Percentiles rank a stretch among this genome's conserved stretches.
phyloP scores from a whole-genome alignment of 352 stramenopile species.

The Phytophthora pini region DNA sequence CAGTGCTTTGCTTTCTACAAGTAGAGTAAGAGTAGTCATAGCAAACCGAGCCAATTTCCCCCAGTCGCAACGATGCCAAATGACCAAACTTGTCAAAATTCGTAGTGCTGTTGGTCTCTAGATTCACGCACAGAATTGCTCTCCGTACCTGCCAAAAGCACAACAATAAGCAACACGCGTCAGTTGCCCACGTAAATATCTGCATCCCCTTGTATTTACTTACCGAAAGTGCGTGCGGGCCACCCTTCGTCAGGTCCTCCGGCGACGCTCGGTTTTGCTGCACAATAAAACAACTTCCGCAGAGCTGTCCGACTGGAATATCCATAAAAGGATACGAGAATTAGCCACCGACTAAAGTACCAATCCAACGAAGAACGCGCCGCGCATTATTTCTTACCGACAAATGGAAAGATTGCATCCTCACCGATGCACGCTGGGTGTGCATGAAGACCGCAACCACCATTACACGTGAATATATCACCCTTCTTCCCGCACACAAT shows the following conservation, averaged over 20 bases:
- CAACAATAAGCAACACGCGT: constrained; percentile 2
- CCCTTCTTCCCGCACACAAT: constrained; percentile 60
- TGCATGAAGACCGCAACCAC: constrained; percentile 62
- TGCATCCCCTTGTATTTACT: constrained; percentile 3
- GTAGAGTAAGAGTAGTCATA: neutral
- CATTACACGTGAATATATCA: constrained; percentile 63
- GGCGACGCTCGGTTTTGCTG: constrained; percentile 70
- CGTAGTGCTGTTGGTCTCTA: constrained; percentile 63
- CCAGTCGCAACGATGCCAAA: constrained; percentile 68
- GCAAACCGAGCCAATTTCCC: constrained; percentile 69
- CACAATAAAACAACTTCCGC: constrained; percentile 76
- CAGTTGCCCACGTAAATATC: neutral
- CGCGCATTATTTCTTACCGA: constrained; percentile 34
- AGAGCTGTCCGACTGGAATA: constrained; percentile 60
- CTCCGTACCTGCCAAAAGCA: constrained; percentile 52
- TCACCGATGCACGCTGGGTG: constrained; percentile 70
- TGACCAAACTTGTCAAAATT: constrained; percentile 87
- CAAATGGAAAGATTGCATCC: constrained; percentile 60
- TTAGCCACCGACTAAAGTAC: no score
- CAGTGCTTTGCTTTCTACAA: neutral
- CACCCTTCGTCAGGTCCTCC: constrained; percentile 78
- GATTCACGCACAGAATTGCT: constrained; percentile 74
- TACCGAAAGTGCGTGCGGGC: constrained; percentile 60
- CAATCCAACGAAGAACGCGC: no score
- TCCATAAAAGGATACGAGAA: neutral